Evolutionary conservation across 2,329 filamentous ascomycete genomes (phyloP).

Genomic region (Eutypa lata): DNA sequence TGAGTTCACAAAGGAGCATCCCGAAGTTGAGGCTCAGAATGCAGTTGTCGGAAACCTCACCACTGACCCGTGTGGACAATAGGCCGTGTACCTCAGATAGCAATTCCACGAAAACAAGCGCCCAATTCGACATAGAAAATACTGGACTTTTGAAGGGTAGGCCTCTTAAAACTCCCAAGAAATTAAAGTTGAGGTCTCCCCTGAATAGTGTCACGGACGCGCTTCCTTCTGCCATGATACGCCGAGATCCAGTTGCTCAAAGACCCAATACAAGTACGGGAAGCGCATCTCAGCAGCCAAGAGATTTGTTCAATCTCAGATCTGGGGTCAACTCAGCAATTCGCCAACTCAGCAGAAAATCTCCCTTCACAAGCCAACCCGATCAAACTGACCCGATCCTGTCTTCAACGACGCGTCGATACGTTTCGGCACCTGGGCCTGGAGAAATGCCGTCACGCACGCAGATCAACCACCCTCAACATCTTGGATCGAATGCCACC

Average conservation of each 20-base stretch:
- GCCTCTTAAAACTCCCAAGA: constrained; percentile 11
- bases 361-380: constrained; percentile 4
- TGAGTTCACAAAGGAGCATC: constrained; percentile 13
- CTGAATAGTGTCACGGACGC: constrained; percentile 10
- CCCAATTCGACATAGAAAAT: constrained; percentile 7
- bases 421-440: constrained; percentile 1
- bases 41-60: constrained; percentile 15
- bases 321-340: constrained; percentile 13
- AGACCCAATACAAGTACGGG: constrained; percentile 11
- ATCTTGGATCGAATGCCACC: constrained; percentile 1
- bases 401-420: background rate
- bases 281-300: constrained; percentile 15
- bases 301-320: constrained; percentile 23
- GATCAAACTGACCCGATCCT: background rate
- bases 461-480: constrained; percentile 4
- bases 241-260: constrained; percentile 13
- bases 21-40: constrained; percentile 25
- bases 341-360: constrained; percentile 11
- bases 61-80: constrained; percentile 4
- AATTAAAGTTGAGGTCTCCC: constrained; percentile 22
- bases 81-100: constrained; percentile 8
- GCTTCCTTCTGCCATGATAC: constrained; percentile 19
- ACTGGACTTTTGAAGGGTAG: constrained; percentile 2
- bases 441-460: constrained; percentile 3
- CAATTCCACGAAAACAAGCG: constrained; percentile 5